Evolutionary conservation across 345 rosid species (phyloP), one percentile per base, ranked within the genome.

Genomic region (Brassica nigra): DNA sequence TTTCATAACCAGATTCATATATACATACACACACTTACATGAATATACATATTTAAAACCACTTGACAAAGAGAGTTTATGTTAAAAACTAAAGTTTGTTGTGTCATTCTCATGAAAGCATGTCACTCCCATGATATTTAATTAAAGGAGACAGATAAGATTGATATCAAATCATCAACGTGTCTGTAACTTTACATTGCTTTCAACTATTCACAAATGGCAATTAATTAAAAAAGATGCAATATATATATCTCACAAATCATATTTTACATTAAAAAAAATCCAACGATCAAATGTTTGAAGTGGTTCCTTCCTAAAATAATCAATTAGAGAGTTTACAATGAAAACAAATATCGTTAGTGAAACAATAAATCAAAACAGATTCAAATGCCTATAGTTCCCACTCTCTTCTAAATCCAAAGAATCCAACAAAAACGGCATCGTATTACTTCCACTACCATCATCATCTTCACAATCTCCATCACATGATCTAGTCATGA

Each of bases 401-500:
- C 76, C 80, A 80, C 72, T 70, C 57, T 75, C 76, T 70, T 80
- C 80, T 10, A 75, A 23, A 27, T 81, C 83, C 73, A 80, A 75
- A 62, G 83, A 70, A 80, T 80, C 77, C 80, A 76, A 57, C 36
- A 71, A 57, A 71, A 76, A 71, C 18, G 80, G 65, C 15, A 67
- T 57, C 77, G 83, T 66, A 5, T 27, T 39, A 30, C 27, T 34
- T 5, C 10, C 55, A 62, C 23, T 12, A 49, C 9, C 66, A 31
- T 66, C 75, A 5, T 63, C 75, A 71, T 1, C 47, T 3, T 74
- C 71, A 73, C 62, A 68, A 55, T 66, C 78, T 23, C 34, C 59
- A 37, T 34, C 74, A n/a, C 49, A 68, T 62, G 81, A 73, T 78
- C 76, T 69, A 0, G 84, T 88, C 62, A 90, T 80, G 42, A 80